Evolutionary conservation across 2,329 filamentous ascomycete species (phyloP).

Genomic region (Trichophyton mentagrophytes): DNA sequence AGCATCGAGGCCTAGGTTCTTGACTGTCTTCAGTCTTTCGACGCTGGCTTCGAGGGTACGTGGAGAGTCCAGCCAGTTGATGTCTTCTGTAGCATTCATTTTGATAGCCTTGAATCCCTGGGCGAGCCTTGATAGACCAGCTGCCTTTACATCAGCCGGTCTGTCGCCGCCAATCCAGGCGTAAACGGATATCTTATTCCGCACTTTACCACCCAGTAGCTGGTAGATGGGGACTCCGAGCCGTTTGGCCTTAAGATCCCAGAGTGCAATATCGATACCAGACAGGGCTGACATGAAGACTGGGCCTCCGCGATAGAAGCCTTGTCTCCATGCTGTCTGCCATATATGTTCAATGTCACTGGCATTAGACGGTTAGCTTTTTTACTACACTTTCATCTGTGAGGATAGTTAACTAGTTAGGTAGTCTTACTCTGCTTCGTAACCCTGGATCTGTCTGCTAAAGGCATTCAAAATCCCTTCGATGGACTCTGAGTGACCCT

Average conservation of each 20-base stretch:
- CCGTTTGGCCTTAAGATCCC: slow-evolving; percentile 29
- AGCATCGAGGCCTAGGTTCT: slow-evolving; percentile 55
- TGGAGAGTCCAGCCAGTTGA: slow-evolving; percentile 66
- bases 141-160: slow-evolving; percentile 34
- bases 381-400: not conserved
- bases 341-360: slow-evolving; percentile 72
- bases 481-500: slow-evolving; percentile 61
- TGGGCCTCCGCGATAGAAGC: slow-evolving; percentile 65
- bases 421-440: slow-evolving; percentile 51
- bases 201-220: slow-evolving; percentile 59
- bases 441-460: slow-evolving; percentile 48
- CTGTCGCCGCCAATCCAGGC: slow-evolving; percentile 68
- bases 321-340: slow-evolving; percentile 57
- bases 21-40: slow-evolving; percentile 55
- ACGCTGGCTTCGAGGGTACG: slow-evolving; percentile 49
- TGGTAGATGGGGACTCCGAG: slow-evolving; percentile 58
- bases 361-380: not conserved
- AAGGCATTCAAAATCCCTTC: slow-evolving; percentile 61
- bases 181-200: slow-evolving; percentile 58
- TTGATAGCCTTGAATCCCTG: slow-evolving; percentile 43
- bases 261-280: too few species aligned
- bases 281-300: slow-evolving; percentile 43
- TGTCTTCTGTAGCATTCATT: slow-evolving; percentile 61
- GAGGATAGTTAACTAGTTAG: slow-evolving; percentile 13
- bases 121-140: slow-evolving; percentile 20